These are phyloP conservation scores for Teratosphaeria nubilosa DNA, from an alignment of 2,329 filamentous ascomycete species.

Conservation along the genomic window DNA sequence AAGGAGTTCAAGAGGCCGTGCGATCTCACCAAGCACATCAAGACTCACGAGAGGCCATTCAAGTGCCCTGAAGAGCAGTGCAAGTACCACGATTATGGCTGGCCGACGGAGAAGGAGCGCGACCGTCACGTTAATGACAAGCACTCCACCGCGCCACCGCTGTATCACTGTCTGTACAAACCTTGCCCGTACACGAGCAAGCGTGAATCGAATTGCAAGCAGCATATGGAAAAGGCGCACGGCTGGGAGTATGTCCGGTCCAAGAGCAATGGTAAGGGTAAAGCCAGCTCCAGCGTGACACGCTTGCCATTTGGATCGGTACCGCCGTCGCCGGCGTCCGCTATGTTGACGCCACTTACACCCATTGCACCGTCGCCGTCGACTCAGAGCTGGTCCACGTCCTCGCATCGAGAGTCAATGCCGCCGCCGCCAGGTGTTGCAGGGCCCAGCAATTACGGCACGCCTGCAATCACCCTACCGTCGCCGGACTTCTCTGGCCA, in stretches of 20 bases:
- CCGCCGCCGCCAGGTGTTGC: slow-evolving; percentile 20
- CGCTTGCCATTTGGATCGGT: slow-evolving; percentile 51
- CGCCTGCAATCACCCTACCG: slow-evolving; percentile 18
- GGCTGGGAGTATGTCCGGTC: slow-evolving; percentile 83
- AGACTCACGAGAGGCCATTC: slow-evolving; percentile 92
- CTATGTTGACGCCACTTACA: slow-evolving; percentile 24
- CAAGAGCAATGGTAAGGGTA: slow-evolving; percentile 76
- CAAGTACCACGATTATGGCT: slow-evolving; percentile 84
- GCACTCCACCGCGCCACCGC: slow-evolving; percentile 67
- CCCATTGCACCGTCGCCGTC: slow-evolving; percentile 32
- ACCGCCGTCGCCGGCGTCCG: slow-evolving; percentile 51
- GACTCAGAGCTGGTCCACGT: slow-evolving; percentile 23
- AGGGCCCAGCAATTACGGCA: slow-evolving; percentile 19
- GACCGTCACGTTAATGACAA: slow-evolving; percentile 95
- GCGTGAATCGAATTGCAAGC: slow-evolving; percentile 92
- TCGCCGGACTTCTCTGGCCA: slow-evolving; percentile 25
- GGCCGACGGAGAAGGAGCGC: slow-evolving; percentile 96
- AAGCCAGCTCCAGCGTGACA: slow-evolving; percentile 37
- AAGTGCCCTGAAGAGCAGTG: slow-evolving; percentile 76
- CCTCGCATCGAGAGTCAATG: slow-evolving; percentile 22
- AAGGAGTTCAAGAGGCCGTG: slow-evolving; percentile 97
- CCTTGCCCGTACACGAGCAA: slow-evolving; percentile 91
- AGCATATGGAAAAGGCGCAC: slow-evolving; percentile 97
- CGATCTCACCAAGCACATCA: slow-evolving; percentile 95
- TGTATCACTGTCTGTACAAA: slow-evolving; percentile 74